phyloP scores from a whole-genome alignment of 495 filamentous ascomycete genomes.

The Ramalina peruviana region DNA sequence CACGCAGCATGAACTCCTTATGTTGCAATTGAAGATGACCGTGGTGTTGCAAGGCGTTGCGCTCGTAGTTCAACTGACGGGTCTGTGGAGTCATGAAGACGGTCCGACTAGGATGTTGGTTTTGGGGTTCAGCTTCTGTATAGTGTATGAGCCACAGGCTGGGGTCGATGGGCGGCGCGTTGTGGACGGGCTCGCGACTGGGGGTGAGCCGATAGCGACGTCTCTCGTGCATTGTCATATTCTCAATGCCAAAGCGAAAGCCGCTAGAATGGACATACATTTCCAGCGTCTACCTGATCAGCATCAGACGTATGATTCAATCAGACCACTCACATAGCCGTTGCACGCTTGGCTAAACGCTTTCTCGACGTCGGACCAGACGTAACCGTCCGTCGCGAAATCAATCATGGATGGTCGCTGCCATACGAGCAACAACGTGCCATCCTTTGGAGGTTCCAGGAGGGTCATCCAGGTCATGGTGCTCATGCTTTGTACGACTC shows the following conservation, averaged over 20 bases:
- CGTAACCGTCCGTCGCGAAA: conserved; percentile 79
- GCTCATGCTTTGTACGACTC: conserved; percentile 57
- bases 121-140: conserved; percentile 50
- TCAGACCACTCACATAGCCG: conserved; percentile 51
- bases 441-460: conserved; percentile 66
- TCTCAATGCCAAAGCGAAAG: conserved; percentile 53
- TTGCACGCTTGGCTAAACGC: conserved; percentile 53
- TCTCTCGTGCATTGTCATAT: conserved; percentile 55
- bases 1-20: conserved; percentile 88
- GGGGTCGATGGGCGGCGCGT: conserved; percentile 54
- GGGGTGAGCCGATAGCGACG: conserved; percentile 71
- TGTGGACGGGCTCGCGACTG: conserved; percentile 36
- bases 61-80: conserved; percentile 45
- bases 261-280: conserved; percentile 70
- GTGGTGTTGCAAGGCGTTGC: conserved; percentile 55
- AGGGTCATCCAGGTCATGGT: conserved; percentile 79
- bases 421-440: conserved; percentile 73
- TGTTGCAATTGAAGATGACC: conserved; percentile 56
- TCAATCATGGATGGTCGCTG: conserved; percentile 56
- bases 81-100: conserved; percentile 46
- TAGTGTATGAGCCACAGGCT: conserved; percentile 95
- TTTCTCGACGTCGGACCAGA: conserved; percentile 73
- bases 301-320: neutral
- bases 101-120: conserved; percentile 51
- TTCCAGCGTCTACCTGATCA: conserved; percentile 48